Conservation (phyloP, 2,329 filamentous ascomycete species). For the Sporothrix brunneoviolacea region DNA sequence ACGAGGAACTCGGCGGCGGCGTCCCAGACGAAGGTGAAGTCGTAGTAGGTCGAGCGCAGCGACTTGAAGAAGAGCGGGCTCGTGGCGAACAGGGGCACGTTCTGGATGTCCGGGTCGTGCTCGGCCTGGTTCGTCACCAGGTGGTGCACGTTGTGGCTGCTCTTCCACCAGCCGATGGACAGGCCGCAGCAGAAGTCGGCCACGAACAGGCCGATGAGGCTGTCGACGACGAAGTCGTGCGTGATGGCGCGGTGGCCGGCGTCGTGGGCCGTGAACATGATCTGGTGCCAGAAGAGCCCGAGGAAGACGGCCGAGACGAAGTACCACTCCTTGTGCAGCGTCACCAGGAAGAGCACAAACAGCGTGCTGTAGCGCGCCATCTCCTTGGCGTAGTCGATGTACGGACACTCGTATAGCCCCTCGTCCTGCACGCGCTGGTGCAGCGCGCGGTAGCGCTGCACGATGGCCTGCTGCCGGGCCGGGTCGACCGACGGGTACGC, state of each 20-base stretch:
- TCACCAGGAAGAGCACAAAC: slow-evolving; percentile 41
- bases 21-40: slow-evolving; percentile 59
- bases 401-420: slow-evolving; percentile 54
- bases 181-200: slow-evolving; percentile 60
- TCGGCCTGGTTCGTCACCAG: slow-evolving; percentile 58
- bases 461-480: slow-evolving; percentile 48
- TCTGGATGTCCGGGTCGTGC: slow-evolving; percentile 56
- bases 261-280: slow-evolving; percentile 63
- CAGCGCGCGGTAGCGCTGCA: slow-evolving; percentile 47
- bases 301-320: slow-evolving; percentile 50
- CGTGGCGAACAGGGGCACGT: slow-evolving; percentile 63
- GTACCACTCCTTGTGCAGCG: slow-evolving; percentile 48
- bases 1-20: slow-evolving; percentile 52
- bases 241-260: slow-evolving; percentile 59
- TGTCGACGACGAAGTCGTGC: slow-evolving; percentile 50
- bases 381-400: slow-evolving; percentile 53
- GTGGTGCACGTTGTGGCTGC: slow-evolving; percentile 62
- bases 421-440: slow-evolving; percentile 47
- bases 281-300: slow-evolving; percentile 62
- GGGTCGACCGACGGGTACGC: slow-evolving; percentile 48
- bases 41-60: slow-evolving; percentile 59
- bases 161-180: slow-evolving; percentile 64
- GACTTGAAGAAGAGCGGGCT: slow-evolving; percentile 59
- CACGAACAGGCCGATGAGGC: slow-evolving; percentile 54
- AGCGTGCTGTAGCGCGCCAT: slow-evolving; percentile 45